Percentiles rank a stretch among this genome's conserved stretches.
phyloP scores from a whole-genome alignment of 129 eudicot species.

The Artemisia argyi region DNA sequence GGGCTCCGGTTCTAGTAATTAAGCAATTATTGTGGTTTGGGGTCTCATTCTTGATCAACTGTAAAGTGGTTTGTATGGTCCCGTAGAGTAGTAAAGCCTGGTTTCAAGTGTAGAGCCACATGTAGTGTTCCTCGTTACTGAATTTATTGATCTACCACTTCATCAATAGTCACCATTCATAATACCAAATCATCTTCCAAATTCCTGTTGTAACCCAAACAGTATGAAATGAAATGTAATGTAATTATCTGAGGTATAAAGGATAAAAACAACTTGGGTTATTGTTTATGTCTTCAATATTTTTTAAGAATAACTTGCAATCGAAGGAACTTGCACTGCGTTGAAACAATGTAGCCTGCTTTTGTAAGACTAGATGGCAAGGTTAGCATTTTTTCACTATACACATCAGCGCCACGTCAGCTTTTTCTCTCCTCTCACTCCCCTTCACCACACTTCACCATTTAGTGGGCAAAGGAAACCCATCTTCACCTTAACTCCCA shows the following conservation, averaged over 20 bases:
- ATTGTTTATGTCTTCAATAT: too few relatives aligned
- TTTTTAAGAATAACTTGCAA: too few relatives aligned
- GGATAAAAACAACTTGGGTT: too few relatives aligned
- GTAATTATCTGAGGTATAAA: not conserved
- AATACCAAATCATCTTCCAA: conserved; percentile 17
- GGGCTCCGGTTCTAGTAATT: conserved; percentile 9
- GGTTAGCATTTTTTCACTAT: too few relatives aligned
- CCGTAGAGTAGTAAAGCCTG: conserved; percentile 30
- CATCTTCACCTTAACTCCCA: too few relatives aligned
- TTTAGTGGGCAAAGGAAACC: too few relatives aligned
- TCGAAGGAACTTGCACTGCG: too few relatives aligned
- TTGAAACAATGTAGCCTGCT: too few relatives aligned
- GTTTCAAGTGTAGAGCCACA: conserved; percentile 33
- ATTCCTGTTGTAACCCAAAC: not conserved
- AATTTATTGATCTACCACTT: conserved; percentile 27
- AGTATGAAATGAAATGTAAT: not conserved
- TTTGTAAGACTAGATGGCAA: too few relatives aligned
- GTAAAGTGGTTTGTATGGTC: conserved; percentile 35
- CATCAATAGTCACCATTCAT: conserved; percentile 22
- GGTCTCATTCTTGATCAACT: conserved; percentile 34
- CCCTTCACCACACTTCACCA: too few relatives aligned
- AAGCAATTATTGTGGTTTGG: conserved; percentile 27
- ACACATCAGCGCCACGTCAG: too few relatives aligned
- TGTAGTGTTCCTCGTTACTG: conserved; percentile 39
- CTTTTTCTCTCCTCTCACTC: too few relatives aligned